These are phyloP conservation scores for Neurospora tetrasperma DNA, from an alignment of 495 filamentous ascomycete species.

Conservation along the genomic window DNA sequence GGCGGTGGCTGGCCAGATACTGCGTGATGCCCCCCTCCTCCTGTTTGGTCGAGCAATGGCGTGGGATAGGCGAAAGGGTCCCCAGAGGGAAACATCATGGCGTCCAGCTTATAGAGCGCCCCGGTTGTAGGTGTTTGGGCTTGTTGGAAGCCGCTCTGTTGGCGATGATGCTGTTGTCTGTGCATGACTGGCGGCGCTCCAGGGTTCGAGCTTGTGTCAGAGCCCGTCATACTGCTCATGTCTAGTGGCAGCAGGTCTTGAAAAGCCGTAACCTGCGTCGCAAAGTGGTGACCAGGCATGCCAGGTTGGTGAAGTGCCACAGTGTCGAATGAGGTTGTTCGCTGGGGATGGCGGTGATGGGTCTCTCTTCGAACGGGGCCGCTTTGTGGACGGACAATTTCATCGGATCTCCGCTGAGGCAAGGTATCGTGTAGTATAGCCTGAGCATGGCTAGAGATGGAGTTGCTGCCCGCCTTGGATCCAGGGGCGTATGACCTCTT, in stretches of 20 bases:
- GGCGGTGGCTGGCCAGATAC: constrained; percentile 6
- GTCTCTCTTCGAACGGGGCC: constrained; percentile 11
- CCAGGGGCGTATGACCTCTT: constrained; percentile 49
- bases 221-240: constrained; percentile 12
- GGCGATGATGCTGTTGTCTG: constrained; percentile 12
- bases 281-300: constrained; percentile 17
- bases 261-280: constrained; percentile 7
- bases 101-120: constrained; percentile 60
- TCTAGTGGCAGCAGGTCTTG: constrained; percentile 25
- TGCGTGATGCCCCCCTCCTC: constrained; percentile 12
- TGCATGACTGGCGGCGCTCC: constrained; percentile 12
- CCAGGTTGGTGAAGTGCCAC: constrained; percentile 20
- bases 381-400: constrained; percentile 36
- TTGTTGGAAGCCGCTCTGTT: constrained; percentile 11
- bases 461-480: constrained; percentile 22
- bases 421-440: constrained; percentile 16
- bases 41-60: constrained; percentile 52
- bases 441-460: constrained; percentile 14
- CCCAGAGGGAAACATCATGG: constrained; percentile 85
- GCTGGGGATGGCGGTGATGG: constrained; percentile 15
- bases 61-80: constrained; percentile 90
- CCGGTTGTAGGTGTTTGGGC: constrained; percentile 24
- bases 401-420: constrained; percentile 34
- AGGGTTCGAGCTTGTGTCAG: constrained; percentile 13
- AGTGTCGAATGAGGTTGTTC: constrained; percentile 24